phyloP scores from a whole-genome alignment of 148 eudicot species.

The Talinum fruticosum region DNA sequence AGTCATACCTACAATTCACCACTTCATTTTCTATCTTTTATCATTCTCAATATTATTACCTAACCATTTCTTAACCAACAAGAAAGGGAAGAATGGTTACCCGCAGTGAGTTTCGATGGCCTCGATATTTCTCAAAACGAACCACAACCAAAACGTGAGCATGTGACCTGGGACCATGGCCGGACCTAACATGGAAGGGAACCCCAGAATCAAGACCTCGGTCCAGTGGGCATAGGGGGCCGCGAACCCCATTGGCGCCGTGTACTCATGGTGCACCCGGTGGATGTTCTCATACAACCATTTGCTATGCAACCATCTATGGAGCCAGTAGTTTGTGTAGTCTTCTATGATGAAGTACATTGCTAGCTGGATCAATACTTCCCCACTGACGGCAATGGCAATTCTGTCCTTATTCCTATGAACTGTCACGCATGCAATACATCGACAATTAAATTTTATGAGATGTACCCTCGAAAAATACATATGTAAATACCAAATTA shows the following conservation, averaged over 20 bases:
- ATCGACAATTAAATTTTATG: not conserved
- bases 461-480: too few species aligned
- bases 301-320: constrained; percentile 65
- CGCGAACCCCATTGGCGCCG: constrained; percentile 78
- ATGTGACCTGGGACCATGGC: constrained; percentile 86
- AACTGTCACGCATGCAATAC: constrained; percentile 31
- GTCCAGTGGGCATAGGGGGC: constrained; percentile 95
- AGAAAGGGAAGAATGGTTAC: constrained; percentile 46
- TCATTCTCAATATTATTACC: too few species aligned
- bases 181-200: constrained; percentile 85
- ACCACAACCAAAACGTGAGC: constrained; percentile 91
- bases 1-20: constrained; percentile 66
- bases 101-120: constrained; percentile 97
- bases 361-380: constrained; percentile 54
- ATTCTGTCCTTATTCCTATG: constrained; percentile 74
- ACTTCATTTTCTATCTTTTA: too few species aligned
- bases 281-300: constrained; percentile 95
- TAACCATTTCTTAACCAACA: too few species aligned
- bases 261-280: constrained; percentile 86
- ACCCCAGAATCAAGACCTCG: constrained; percentile 83
- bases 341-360: constrained; percentile 82
- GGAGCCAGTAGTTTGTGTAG: constrained; percentile 83
- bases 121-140: constrained; percentile 88
- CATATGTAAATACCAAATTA: too few species aligned
- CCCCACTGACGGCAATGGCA: constrained; percentile 79